Conservation (phyloP, 371 early-diverging fungal genomes). For the Saksenaea oblongispora region DNA sequence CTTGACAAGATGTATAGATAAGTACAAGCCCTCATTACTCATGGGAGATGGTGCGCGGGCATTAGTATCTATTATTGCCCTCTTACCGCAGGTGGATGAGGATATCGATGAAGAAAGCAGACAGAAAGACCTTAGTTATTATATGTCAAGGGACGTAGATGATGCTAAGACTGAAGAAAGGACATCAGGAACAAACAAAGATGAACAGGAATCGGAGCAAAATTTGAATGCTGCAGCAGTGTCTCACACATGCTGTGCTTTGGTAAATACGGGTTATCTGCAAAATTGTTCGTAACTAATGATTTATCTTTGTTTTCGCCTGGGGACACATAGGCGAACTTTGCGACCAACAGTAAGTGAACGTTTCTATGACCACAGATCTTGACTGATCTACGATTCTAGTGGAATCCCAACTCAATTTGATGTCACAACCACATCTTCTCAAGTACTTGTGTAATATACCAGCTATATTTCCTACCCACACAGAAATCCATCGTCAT, state of each 20-base stretch:
- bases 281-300: background rate
- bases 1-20: conserved; percentile 27
- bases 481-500: conserved; percentile 52
- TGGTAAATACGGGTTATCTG: conserved; percentile 22
- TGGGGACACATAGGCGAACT: conserved; percentile 39
- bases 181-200: background rate
- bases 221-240: conserved; percentile 39
- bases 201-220: background rate
- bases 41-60: conserved; percentile 50
- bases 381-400: background rate
- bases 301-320: too few relatives aligned
- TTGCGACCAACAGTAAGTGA: conserved; percentile 57
- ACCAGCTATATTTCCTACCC: conserved; percentile 28
- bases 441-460: conserved; percentile 45
- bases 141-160: conserved; percentile 10
- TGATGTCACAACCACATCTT: conserved; percentile 54
- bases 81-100: conserved; percentile 20
- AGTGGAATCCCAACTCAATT: conserved; percentile 56
- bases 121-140: conserved; percentile 16
- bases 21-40: conserved; percentile 54
- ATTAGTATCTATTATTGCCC: conserved; percentile 38
- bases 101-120: background rate
- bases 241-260: conserved; percentile 62
- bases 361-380: background rate
- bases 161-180: background rate